Evolutionary conservation across 768 basidiomycete species (phyloP), one percentile per base, ranked within the genome.

Genomic region (Rhodocollybia butyracea): DNA sequence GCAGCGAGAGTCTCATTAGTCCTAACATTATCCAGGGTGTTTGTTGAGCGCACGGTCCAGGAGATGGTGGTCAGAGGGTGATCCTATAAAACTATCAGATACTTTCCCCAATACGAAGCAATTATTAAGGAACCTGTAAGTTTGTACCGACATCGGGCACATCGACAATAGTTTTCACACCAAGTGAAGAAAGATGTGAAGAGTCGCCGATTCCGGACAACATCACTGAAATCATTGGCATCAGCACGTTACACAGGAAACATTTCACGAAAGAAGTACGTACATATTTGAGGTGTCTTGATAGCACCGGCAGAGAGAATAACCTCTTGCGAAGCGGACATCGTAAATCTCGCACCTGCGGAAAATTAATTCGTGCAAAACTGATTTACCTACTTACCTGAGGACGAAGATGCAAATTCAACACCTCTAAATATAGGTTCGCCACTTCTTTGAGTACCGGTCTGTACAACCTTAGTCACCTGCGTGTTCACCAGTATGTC

Each of bases 301-400:
- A 68, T 60, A 3, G 65, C 31, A 7, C 70, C 70, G 2, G 67
- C 69, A 5, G 66, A 65, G 2, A 72, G 57, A 24, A 72, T 61
- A 12, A 72, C 66, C 50, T 70, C 70, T 22, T 64, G 62, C 2
- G 21, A 30, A 3, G 69, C 67, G 13, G 43, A 46, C 5, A 68
- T 41, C 4, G 41, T 45, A 3, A 32, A 43, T 30, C 40, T 22
- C 7, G 27, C 45, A 40, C 56, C 62, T 59, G 30, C n/a, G 39
- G 51, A 5, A 12, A 43, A 29, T 31, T 32, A 30, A 19, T 40
- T 17, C 5, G 39, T 17, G 21, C 11, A 39, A 3, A 41, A 10
- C 22, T 56, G 27, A 17, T 7, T 24, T 10, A 12, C 26, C 32
- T 19, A 27, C 55, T 21, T 7, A 41, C 45, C 59, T 31, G 38